Conservation (phyloP, 2,329 filamentous ascomycete species). For the Cladosporium velox region DNA sequence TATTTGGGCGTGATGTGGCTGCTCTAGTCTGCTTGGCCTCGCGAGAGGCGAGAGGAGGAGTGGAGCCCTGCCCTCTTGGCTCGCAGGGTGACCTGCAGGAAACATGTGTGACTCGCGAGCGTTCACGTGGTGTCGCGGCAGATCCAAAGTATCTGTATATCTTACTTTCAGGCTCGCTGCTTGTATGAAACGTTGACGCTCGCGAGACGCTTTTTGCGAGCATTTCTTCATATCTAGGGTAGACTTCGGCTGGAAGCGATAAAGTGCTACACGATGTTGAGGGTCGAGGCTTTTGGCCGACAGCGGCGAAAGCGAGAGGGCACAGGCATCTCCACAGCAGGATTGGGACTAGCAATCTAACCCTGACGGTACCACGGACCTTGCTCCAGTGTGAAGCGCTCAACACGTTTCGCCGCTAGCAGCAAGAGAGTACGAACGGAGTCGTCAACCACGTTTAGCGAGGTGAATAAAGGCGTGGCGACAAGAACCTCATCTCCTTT, state of each 20-base stretch:
- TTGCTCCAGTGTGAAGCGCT: background rate
- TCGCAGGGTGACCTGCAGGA: background rate
- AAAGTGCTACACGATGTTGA: background rate
- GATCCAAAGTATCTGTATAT: background rate
- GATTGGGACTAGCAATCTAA: background rate
- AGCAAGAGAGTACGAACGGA: background rate
- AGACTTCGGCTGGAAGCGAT: background rate
- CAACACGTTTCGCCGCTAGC: background rate
- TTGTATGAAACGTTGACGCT: background rate
- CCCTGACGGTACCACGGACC: background rate
- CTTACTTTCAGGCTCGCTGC: background rate
- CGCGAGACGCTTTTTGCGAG: background rate
- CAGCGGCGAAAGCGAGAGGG: background rate
- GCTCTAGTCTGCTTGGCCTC: conserved; percentile 17
- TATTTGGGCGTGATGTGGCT: conserved; percentile 15
- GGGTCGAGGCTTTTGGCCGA: background rate
- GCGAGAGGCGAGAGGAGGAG: background rate
- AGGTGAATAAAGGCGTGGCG: background rate
- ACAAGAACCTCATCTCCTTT: conserved; percentile 9
- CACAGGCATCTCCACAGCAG: background rate
- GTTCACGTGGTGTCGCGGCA: background rate
- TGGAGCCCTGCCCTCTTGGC: background rate
- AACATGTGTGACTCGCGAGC: background rate
- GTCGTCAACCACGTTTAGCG: background rate
- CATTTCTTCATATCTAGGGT: background rate